Base-by-base conservation (phyloP, 2,329 filamentous ascomycete species). In the Aplosporella prunicola region DNA sequence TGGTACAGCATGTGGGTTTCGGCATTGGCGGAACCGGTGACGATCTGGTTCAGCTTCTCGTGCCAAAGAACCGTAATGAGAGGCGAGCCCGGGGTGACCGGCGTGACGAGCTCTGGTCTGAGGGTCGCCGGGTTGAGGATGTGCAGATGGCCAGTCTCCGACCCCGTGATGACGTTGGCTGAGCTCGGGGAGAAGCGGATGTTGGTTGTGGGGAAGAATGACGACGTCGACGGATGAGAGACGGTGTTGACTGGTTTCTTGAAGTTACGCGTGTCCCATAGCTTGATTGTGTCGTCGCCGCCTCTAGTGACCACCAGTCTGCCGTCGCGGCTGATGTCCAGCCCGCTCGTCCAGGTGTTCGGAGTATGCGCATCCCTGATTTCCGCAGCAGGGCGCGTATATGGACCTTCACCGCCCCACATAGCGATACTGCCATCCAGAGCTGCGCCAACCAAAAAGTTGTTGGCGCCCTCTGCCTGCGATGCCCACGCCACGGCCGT, bases 211-310 rank as follows among this genome's bases (percentile, higher is more conserved):
- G 83, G 76, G 56, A 84, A 93, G 51, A 87, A 79, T 41, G 80
- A 78, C 1, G 86, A 89, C 10, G 84, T 93, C 1, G 89, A 93
- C 1, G 74, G 62, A 58, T 94, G 87, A 5, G 79, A 66, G 11
- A 85, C 76, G 1, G 79, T 83, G 32, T 86, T 84, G 10, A 98
- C 72, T 4, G 91, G 86, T 40, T 81, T 71, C 57, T 91, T 96
- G 69, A 98, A 93, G 54, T 95, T 96, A 41, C 91, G 78, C 3
- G 81, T 93, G 57, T 98, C 91, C 91, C 91, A 98, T 2, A 95
- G 71, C 63, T 96, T 96, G 60, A 98, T 89, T 2, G 82, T 73
- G 54, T 93, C 78, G 60, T 98, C 91, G 34, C 88, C 89, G 39
- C 91, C 91, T 48, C 87, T 73, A 1, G 87, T 94, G 6, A 95